phyloP scores from a whole-genome alignment of 2,329 filamentous ascomycete genomes.

The Simplicillium sp. region DNA sequence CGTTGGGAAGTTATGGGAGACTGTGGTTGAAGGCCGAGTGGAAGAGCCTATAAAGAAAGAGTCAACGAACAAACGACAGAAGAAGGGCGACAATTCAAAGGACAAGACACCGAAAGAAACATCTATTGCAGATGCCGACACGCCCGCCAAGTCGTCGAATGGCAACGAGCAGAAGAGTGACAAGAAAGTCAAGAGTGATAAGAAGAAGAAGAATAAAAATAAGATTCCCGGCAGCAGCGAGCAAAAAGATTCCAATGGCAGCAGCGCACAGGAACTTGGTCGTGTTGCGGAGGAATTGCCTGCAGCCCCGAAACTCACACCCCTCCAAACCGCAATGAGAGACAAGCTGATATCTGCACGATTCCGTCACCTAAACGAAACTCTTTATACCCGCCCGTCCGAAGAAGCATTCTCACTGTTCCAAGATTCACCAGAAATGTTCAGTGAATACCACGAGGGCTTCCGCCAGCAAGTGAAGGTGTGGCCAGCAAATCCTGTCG shows the following conservation, averaged over 20 bases:
- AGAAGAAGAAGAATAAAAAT: slow-evolving; percentile 18
- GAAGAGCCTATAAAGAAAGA: background rate
- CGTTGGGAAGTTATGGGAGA: slow-evolving; percentile 69
- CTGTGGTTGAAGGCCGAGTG: slow-evolving; percentile 57
- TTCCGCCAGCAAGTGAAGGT: slow-evolving; percentile 92
- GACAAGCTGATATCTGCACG: slow-evolving; percentile 90
- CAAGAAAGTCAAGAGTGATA: slow-evolving; percentile 25
- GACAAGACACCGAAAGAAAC: slow-evolving; percentile 3
- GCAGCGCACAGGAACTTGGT: slow-evolving; percentile 11
- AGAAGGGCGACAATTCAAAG: slow-evolving; percentile 23
- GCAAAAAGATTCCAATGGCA: slow-evolving; percentile 8
- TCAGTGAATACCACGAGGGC: slow-evolving; percentile 90
- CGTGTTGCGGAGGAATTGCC: slow-evolving; percentile 18
- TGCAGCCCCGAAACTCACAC: slow-evolving; percentile 61
- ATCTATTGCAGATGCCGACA: slow-evolving; percentile 9
- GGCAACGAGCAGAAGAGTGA: slow-evolving; percentile 7
- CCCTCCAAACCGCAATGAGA: slow-evolving; percentile 88
- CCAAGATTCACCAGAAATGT: slow-evolving; percentile 79
- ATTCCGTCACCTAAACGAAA: slow-evolving; percentile 95
- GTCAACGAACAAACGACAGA: slow-evolving; percentile 14
- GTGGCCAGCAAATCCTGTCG: slow-evolving; percentile 95
- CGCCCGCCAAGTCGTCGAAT: background rate
- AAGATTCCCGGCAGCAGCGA: slow-evolving; percentile 15
- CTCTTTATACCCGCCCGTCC: slow-evolving; percentile 87
- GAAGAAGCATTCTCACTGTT: slow-evolving; percentile 76